Base-by-base conservation (phyloP, 2,329 filamentous ascomycete genomes). In the Trichophyton benhamiae region DNA sequence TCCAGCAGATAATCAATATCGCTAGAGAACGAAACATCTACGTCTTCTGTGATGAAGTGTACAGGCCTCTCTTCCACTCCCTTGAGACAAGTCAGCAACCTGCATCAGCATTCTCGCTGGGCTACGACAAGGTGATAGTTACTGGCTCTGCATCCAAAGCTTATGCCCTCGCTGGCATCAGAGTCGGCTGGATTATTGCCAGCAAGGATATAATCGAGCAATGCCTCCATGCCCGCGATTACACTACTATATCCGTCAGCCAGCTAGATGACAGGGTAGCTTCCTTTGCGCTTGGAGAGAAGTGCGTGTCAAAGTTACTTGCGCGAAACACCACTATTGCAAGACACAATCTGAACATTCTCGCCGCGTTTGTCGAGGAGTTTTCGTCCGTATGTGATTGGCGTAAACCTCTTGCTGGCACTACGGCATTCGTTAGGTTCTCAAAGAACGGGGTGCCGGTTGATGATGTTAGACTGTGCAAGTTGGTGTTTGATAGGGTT, bases 91-190 rank as follows among this genome's bases (percentile, higher is more conserved):
- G 3, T 11, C 33, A 36, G 33, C 33, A 11, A 1, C 87, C 82
- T 1, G 86, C 87, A 0, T 90, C 88, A 0, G 79, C 86, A 11
- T 78, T 91, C 0, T 83, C 87, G 0, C 76, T 94, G 53, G 85
- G 84, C 52, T 94, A 95, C 72, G 75, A 81, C 2, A 86, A 84
- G 61, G 81, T 82, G 20, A 79, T 95, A 36, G 83, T 83, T 13
- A 94, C 88, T 0, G 87, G 90, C 15, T 91, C 88, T 17, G 83
- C 94, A 78, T 92, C 87, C 30, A 95, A 95, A 74, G 87, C 89
- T 0, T 96, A 90, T 74, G 84, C 87, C 1, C 76, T 96, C 3
- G 89, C 90, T 0, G 90, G 91, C 1, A 85, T 95, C 64, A 84
- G 89, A 0, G 74, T 91, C 0, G 91, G 91, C 30, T 96, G 91